Evolutionary conservation across 768 basidiomycete species (phyloP), one percentile per base, ranked within the genome.

Genomic region (Trametes gibbosa): DNA sequence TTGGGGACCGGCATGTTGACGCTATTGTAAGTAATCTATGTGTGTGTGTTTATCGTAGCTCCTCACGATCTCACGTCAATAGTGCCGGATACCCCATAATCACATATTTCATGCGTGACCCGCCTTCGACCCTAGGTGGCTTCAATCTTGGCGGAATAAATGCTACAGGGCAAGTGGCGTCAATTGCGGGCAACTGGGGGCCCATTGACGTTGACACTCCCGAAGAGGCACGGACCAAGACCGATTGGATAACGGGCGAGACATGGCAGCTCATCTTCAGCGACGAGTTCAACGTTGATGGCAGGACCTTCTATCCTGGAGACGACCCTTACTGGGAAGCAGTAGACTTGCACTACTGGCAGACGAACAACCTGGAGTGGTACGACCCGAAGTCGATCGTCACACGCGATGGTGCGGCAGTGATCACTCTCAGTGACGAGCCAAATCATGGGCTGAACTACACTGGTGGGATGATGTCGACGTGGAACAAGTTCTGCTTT

Each of bases 401-500:
- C 2, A 80, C 81, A 16, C 56, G 64, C 37, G 71, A 72, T 60
- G 74, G 77, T 52, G 69, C 72, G n/a, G 69, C 79, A n/a, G 70
- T 76, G 53, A 73, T 75, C 62, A 79, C 77, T 0, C 74, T 95
- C 65, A 83, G 74, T 19, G 69, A 79, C 65, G 87, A 81, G 66
- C 68, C 75, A 48, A 89, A 78, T 24, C 87, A 57, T 63, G 53
- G 56, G 34, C 41, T 63, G 40, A 34, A 64, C 57, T 78, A 82
- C 67, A 75, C 75, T 24, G 66, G 76, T 42, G 80, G 79, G n/a
- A 79, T 83, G 78, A 71, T 81, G 67, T 72, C 75, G n/a, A 74
- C 77, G 6, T 79, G 76, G 89, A 94, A 94, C 73, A 92, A 93
- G 73, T 89, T 96, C 59, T 95, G 90, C 71, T 94, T 92, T 72